A percentile compares a stretch with the other conserved stretches of the same genome.
These are phyloP conservation scores for Yamadazyma insecticola DNA, from an alignment of 805 yeast genomes.

Conservation along the genomic window DNA sequence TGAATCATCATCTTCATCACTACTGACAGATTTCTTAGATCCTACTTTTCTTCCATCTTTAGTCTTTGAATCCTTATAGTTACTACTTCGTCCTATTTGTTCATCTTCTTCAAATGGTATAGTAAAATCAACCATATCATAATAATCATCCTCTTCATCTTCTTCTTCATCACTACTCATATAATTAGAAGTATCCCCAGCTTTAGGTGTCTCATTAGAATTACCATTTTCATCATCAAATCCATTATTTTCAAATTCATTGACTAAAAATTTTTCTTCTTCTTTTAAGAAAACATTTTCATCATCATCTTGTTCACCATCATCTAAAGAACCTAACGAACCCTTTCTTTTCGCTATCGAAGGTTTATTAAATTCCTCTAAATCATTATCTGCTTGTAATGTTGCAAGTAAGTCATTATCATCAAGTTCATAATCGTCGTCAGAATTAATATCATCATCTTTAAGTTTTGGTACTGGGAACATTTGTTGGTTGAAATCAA, in stretches of 20 bases:
- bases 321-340: conserved; percentile 29
- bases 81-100: conserved; percentile 5
- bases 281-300: conserved; percentile 37
- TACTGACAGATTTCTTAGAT: conserved; percentile 7
- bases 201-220: conserved; percentile 12
- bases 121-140: conserved; percentile 34
- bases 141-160: conserved; percentile 37
- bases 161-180: conserved; percentile 20
- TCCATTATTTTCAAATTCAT: conserved; percentile 43
- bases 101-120: conserved; percentile 22
- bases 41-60: conserved; percentile 3
- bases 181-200: conserved; percentile 1
- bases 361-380: conserved; percentile 29
- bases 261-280: conserved; percentile 41
- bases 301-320: conserved; percentile 26
- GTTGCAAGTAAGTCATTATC: conserved; percentile 44
- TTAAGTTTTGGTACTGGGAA: conserved; percentile 51
- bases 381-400: conserved; percentile 42
- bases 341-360: conserved; percentile 16
- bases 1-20: conserved; percentile 59
- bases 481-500: conserved; percentile 28
- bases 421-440: conserved; percentile 62
- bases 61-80: conserved; percentile 5
- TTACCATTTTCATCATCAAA: conserved; percentile 39
- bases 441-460: conserved; percentile 48